These are phyloP conservation scores for Phytophthora agathidicida DNA, from an alignment of 352 stramenopile genomes.

Conservation along the genomic window DNA sequence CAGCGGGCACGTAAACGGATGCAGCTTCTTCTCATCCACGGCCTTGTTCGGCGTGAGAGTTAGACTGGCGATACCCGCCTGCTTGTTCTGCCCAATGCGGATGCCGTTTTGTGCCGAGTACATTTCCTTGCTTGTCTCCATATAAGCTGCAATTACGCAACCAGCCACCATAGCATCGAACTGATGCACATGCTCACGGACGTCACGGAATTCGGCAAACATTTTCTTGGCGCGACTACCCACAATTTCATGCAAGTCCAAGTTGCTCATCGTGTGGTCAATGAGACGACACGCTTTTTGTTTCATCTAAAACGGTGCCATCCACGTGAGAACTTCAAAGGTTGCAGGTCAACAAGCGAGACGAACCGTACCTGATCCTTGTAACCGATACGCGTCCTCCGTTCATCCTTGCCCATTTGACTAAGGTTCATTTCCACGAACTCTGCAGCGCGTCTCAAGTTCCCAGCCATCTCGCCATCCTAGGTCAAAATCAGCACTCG, in stretches of 20 bases:
- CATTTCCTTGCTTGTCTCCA: constrained; percentile 90
- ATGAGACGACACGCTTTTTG: constrained; percentile 89
- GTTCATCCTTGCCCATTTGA: constrained; percentile 97
- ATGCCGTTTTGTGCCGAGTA: constrained; percentile 82
- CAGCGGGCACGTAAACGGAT: constrained; percentile 78
- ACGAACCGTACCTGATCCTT: constrained; percentile 94
- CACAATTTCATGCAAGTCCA: constrained; percentile 96
- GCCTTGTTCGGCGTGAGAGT: constrained; percentile 72
- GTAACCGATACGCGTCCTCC: constrained; percentile 95
- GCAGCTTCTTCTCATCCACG: constrained; percentile 88
- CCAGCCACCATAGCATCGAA: constrained; percentile 93
- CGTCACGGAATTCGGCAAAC: constrained; percentile 96
- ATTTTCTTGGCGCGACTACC: constrained; percentile 95
- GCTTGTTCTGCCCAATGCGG: constrained; percentile 66
- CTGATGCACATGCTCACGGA: constrained; percentile 95
- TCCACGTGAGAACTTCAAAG: constrained; percentile 25
- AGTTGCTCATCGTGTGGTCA: constrained; percentile 93
- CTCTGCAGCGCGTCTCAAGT: constrained; percentile 81
- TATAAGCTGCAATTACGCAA: constrained; percentile 88
- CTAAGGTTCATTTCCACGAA: constrained; percentile 97
- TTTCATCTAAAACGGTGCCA: constrained; percentile 87
- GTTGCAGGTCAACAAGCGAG: constrained; percentile 2
- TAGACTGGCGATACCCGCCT: constrained; percentile 50
- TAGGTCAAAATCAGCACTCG: constrained; percentile 38
- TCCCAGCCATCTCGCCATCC: constrained; percentile 88